These are phyloP conservation scores for Dimargaris cristalligena DNA, from an alignment of 192 early-diverging fungal species.

Conservation along the genomic window DNA sequence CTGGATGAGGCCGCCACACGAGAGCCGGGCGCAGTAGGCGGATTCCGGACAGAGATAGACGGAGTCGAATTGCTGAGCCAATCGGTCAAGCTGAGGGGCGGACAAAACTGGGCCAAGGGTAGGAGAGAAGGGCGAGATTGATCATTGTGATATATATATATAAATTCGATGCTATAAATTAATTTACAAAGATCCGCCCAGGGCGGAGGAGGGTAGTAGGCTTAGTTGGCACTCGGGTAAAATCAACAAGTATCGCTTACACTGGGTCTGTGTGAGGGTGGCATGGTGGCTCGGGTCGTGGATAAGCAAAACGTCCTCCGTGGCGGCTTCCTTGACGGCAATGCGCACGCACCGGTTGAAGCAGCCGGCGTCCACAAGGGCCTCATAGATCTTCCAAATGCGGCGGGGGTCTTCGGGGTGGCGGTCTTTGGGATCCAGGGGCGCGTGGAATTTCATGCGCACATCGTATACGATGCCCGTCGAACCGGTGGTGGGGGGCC, in stretches of 20 bases:
- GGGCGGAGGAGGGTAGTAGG: no score
- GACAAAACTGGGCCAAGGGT: conserved; percentile 19
- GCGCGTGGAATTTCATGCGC: conserved; percentile 45
- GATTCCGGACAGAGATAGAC: conserved; percentile 53
- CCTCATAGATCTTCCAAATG: conserved; percentile 47
- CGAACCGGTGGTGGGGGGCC: no score
- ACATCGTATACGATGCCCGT: conserved; percentile 42
- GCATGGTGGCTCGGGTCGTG: conserved; percentile 1
- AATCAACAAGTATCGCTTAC: no score
- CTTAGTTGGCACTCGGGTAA: no score
- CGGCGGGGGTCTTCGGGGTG: conserved; percentile 64
- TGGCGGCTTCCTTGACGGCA: conserved; percentile 23
- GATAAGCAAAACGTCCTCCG: conserved; percentile 20
- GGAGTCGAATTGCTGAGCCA: conserved; percentile 35
- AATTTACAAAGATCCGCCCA: no score
- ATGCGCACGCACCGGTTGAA: conserved; percentile 28
- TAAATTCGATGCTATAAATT: no score
- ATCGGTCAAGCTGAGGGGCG: conserved; percentile 26
- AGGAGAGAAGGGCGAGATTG: background rate
- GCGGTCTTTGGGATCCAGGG: conserved; percentile 35
- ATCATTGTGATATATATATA: no score
- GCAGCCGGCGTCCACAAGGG: conserved; percentile 27
- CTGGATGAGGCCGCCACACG: conserved; percentile 60
- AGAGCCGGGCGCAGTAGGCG: conserved; percentile 42
- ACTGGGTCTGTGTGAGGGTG: background rate